Evolutionary conservation across 106 monocot genomes (phyloP).

Genomic region (Acorus gramineus): DNA sequence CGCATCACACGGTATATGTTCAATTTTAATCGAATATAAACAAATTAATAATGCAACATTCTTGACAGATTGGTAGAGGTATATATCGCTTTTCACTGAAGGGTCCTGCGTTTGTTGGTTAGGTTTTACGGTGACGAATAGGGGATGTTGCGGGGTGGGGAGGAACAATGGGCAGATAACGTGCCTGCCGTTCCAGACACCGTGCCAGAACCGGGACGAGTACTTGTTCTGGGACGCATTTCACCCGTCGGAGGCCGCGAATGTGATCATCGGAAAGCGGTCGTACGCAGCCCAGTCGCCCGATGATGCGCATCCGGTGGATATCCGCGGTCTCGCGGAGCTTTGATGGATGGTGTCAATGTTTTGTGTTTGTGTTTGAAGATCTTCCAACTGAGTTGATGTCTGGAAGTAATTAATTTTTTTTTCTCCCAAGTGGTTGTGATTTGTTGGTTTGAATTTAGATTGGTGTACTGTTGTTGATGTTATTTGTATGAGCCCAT

Average conservation of each 20-base stretch:
- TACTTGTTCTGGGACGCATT: conserved; percentile 91
- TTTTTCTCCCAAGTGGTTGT: too few species aligned
- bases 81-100: too few species aligned
- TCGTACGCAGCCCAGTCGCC: conserved; percentile 49
- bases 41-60: too few species aligned
- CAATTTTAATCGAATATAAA: too few species aligned
- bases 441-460: too few species aligned
- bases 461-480: too few species aligned
- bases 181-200: conserved; percentile 70
- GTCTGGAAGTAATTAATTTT: too few species aligned
- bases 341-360: conserved; percentile 21
- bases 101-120: too few species aligned
- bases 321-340: conserved; percentile 50
- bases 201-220: conserved; percentile 46
- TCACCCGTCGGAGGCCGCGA: conserved; percentile 77
- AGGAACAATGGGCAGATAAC: conserved; percentile 91
- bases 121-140: conserved; percentile 63
- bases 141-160: conserved; percentile 88
- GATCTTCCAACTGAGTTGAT: too few species aligned
- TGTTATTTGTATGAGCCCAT: too few species aligned
- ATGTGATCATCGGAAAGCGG: conserved; percentile 49
- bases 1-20: conserved; percentile 25
- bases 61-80: too few species aligned
- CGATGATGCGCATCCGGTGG: conserved; percentile 53
- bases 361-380: neutral